Conservation (phyloP, 495 filamentous ascomycete genomes). For the Polyplosphaeria fusca region DNA sequence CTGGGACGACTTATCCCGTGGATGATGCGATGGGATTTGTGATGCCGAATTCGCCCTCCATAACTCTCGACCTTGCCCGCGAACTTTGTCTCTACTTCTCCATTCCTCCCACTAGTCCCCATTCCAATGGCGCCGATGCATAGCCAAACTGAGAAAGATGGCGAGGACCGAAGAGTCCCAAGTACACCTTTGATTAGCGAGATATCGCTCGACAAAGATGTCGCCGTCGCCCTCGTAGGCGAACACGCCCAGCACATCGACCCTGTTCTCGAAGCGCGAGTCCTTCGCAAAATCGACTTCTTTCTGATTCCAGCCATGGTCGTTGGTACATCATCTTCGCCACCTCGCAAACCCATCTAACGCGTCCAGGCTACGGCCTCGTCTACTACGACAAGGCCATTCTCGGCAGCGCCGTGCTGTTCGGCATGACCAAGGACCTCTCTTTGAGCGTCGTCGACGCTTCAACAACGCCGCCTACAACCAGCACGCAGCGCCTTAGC, state of each 20-base stretch:
- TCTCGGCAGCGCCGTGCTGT: constrained; percentile 65
- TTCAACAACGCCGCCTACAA: constrained; percentile 53
- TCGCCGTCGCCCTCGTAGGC: constrained; percentile 50
- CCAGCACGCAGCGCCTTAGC: constrained; percentile 60
- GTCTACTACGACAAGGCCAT: constrained; percentile 82
- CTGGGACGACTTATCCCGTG: no score
- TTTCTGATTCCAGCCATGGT: constrained; percentile 71
- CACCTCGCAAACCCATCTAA: not conserved
- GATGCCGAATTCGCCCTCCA: no score
- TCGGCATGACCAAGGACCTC: constrained; percentile 72
- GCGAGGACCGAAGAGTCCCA: no score
- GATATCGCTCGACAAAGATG: constrained; percentile 44
- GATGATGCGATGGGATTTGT: no score
- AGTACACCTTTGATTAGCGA: no score
- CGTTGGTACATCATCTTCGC: constrained; percentile 46
- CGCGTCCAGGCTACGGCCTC: constrained; percentile 54
- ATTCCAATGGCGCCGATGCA: no score
- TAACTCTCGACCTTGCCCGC: no score
- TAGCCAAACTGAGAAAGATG: no score
- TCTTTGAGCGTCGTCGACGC: constrained; percentile 51
- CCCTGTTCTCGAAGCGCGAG: constrained; percentile 51
- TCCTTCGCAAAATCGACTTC: constrained; percentile 66
- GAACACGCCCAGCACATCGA: constrained; percentile 54
- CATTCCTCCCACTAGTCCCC: no score
- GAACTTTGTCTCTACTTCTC: no score